phyloP scores from a whole-genome alignment of 768 basidiomycete species.

The Panus rudis region DNA sequence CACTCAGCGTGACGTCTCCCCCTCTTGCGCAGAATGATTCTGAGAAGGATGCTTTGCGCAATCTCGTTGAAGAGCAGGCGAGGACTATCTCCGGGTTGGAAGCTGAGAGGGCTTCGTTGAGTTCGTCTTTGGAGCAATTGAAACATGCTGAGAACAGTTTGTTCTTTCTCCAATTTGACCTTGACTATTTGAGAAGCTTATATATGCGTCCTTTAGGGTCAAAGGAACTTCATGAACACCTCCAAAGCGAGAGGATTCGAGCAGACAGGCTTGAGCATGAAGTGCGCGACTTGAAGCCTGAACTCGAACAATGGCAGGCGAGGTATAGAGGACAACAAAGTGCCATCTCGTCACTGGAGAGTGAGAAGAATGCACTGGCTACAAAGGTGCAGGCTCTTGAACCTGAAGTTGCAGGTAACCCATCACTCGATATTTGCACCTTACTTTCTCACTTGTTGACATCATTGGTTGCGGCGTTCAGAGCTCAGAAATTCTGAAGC shows the following conservation, averaged over 20 bases:
- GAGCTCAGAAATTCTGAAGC: slow-evolving; percentile 6
- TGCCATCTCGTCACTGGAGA: slow-evolving; percentile 10
- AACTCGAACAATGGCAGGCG: too few species aligned
- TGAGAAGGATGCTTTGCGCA: slow-evolving; percentile 21
- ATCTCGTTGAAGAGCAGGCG: slow-evolving; percentile 48
- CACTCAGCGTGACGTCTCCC: too few species aligned
- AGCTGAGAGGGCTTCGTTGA: slow-evolving; percentile 31
- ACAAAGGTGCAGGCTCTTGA: slow-evolving; percentile 2
- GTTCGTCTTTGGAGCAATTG: slow-evolving; percentile 45
- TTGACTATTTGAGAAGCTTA: too few species aligned
- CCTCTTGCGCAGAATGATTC: too few species aligned
- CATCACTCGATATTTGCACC: too few species aligned
- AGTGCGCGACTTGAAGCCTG: slow-evolving; percentile 8
- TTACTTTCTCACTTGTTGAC: too few species aligned
- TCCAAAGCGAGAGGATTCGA: slow-evolving; percentile 32
- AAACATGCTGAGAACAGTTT: slow-evolving; percentile 57
- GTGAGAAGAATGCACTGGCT: slow-evolving; percentile 8
- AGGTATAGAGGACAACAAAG: slow-evolving; percentile 7
- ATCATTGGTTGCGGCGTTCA: neutral
- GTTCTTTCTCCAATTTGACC: slow-evolving; percentile 16
- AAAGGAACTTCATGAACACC: slow-evolving; percentile 9
- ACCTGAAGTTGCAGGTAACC: neutral
- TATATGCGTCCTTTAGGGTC: slow-evolving; percentile 9
- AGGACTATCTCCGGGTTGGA: slow-evolving; percentile 75
- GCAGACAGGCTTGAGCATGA: slow-evolving; percentile 30